Evolutionary conservation across 768 basidiomycete genomes (phyloP).

Genomic region (Amyloporia xantha): DNA sequence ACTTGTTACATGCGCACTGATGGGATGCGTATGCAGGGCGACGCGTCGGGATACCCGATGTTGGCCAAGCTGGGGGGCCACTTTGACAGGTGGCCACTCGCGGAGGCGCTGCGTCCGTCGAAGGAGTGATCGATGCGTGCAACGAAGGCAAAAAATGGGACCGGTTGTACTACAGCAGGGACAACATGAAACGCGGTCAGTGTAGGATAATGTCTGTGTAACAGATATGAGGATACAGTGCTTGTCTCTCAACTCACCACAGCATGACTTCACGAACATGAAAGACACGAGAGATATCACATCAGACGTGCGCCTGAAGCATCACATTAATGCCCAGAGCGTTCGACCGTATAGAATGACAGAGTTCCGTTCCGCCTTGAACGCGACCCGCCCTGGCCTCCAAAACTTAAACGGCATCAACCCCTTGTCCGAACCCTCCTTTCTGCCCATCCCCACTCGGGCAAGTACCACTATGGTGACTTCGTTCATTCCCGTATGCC

Average conservation of each 20-base stretch:
- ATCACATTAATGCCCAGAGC: neutral
- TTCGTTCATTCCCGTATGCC: too few relatives aligned
- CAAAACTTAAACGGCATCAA: neutral
- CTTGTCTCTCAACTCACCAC: neutral
- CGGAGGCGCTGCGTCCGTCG: constrained; percentile 17
- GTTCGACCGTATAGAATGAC: neutral
- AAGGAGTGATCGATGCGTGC: neutral
- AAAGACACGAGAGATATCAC: neutral
- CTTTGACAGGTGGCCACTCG: constrained; percentile 22
- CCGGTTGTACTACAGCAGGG: neutral
- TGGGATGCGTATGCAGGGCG: constrained; percentile 11
- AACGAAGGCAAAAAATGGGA: neutral
- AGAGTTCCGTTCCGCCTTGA: neutral
- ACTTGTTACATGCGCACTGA: neutral
- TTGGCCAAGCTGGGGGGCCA: constrained; percentile 13
- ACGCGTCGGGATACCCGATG: constrained; percentile 13
- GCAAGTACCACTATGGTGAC: too few relatives aligned
- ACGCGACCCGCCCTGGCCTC: neutral
- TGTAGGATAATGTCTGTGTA: neutral
- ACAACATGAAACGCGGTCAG: neutral
- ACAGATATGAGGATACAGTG: neutral
- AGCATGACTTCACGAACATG: neutral
- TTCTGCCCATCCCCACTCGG: too few relatives aligned
- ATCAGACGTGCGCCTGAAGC: too few relatives aligned
- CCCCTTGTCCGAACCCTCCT: neutral